A percentile compares a stretch with the other conserved stretches of the same genome.
Evolutionary conservation across 495 filamentous ascomycete species (phyloP).

Genomic region (Aspergillus funiculosus): DNA sequence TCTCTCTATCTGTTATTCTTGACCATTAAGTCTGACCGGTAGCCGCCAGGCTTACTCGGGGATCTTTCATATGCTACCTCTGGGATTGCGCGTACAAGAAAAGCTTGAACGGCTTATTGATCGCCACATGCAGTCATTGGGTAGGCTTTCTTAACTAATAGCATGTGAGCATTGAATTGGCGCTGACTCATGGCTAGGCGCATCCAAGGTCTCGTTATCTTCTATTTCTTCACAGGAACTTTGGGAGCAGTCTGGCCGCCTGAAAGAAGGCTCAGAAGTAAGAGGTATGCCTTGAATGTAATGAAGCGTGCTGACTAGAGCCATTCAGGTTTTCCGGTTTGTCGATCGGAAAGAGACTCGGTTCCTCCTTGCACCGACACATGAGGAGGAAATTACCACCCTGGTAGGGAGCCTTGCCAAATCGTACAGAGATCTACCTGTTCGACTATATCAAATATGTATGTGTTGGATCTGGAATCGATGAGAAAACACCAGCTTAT

Average conservation of each 20-base stretch:
- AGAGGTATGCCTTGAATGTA: background rate
- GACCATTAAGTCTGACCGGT: conserved; percentile 2
- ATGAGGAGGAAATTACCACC: conserved; percentile 91
- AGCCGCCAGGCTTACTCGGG: conserved; percentile 66
- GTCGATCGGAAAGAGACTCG: conserved; percentile 69
- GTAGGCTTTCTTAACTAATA: conserved; percentile 35
- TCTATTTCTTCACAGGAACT: conserved; percentile 79
- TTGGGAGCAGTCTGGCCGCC: conserved; percentile 67
- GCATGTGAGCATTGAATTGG: conserved; percentile 21
- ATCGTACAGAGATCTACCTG: conserved; percentile 80
- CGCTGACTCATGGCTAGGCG: too few relatives aligned
- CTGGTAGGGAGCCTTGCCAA: conserved; percentile 67
- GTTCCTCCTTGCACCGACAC: conserved; percentile 83
- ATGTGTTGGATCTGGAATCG: conserved; percentile 18
- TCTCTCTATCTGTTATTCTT: background rate
- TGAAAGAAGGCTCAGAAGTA: conserved; percentile 58
- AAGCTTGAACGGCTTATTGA: conserved; percentile 84
- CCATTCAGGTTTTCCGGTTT: conserved; percentile 68
- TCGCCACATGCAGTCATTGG: conserved; percentile 75
- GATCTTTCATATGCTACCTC: conserved; percentile 85
- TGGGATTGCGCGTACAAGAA: conserved; percentile 83
- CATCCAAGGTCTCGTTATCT: conserved; percentile 82
- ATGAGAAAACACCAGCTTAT: conserved; percentile 9
- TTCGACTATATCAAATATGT: conserved; percentile 90
- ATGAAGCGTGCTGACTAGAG: conserved; percentile 14